phyloP scores from a whole-genome alignment of 768 basidiomycete genomes.

The Suillus sp. region DNA sequence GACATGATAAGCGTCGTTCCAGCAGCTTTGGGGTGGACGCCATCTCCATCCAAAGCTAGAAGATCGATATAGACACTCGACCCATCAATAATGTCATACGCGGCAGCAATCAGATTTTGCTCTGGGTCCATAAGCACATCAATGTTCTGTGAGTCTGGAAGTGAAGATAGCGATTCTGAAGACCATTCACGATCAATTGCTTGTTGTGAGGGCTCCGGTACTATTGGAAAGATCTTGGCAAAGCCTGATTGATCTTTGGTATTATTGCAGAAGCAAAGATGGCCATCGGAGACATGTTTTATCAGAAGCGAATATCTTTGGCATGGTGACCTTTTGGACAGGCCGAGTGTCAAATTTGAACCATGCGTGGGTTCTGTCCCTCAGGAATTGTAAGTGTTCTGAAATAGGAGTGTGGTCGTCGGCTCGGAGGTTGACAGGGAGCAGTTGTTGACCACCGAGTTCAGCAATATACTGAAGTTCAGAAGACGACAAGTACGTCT shows the following conservation, averaged over 20 bases:
- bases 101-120: neutral
- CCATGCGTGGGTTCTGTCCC: neutral
- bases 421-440: neutral
- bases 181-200: neutral
- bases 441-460: slow-evolving; percentile 1
- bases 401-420: neutral
- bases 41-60: neutral
- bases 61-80: neutral
- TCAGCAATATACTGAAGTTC: slow-evolving; percentile 4
- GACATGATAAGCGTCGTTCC: neutral
- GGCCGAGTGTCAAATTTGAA: neutral
- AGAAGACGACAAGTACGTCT: neutral
- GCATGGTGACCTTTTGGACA: neutral
- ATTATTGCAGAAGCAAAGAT: neutral
- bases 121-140: neutral
- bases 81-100: neutral
- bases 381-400: neutral
- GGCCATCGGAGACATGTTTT: neutral
- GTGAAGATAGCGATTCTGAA: neutral
- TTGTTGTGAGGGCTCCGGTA: neutral
- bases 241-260: neutral
- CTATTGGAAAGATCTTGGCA: neutral
- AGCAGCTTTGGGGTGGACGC: neutral
- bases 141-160: neutral
- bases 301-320: neutral